Conservation (phyloP, 352 stramenopile genomes). For the Phytophthora sp. region DNA sequence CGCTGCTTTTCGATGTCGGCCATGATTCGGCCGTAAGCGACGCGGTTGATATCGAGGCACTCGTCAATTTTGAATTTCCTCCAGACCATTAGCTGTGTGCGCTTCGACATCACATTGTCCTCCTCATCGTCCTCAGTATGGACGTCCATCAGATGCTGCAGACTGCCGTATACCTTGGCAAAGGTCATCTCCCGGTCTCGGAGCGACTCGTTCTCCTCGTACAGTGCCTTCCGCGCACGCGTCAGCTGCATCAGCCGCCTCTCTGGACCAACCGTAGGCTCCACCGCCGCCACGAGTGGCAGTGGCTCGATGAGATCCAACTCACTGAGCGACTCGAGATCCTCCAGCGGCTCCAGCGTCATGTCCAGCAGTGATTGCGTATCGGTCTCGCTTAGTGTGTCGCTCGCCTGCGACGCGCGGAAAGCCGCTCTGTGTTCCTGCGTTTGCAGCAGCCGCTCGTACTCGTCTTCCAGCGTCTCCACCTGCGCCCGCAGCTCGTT, state of each 20-base stretch:
- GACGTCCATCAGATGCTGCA: constrained; percentile 55
- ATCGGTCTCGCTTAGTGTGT: constrained; percentile 22
- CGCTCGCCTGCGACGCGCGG: constrained; percentile 15
- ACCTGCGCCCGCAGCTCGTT: constrained; percentile 54
- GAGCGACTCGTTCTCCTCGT: constrained; percentile 55
- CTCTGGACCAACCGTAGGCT: constrained; percentile 22
- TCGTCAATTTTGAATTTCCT: constrained; percentile 48
- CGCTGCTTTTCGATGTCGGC: constrained; percentile 46
- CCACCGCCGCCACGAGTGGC: constrained; percentile 9
- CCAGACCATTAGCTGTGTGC: constrained; percentile 44
- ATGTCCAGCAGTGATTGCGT: constrained; percentile 34
- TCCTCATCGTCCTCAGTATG: constrained; percentile 35
- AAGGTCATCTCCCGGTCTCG: constrained; percentile 43
- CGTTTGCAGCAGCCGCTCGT: constrained; percentile 44
- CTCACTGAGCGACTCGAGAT: constrained; percentile 26
- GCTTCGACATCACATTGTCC: constrained; percentile 19
- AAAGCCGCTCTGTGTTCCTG: constrained; percentile 29
- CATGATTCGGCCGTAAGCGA: constrained; percentile 44
- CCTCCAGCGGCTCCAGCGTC: constrained; percentile 31
- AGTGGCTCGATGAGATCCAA: constrained; percentile 30
- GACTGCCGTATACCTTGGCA: constrained; percentile 51
- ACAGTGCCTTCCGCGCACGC: constrained; percentile 43
- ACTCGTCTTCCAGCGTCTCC: constrained; percentile 50
- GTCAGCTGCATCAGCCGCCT: constrained; percentile 41
- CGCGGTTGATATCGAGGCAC: constrained; percentile 49